Evolutionary conservation across 2,329 filamentous ascomycete genomes (phyloP), one percentile per base, ranked within the genome.

Genomic region (Neonectria hederae): DNA sequence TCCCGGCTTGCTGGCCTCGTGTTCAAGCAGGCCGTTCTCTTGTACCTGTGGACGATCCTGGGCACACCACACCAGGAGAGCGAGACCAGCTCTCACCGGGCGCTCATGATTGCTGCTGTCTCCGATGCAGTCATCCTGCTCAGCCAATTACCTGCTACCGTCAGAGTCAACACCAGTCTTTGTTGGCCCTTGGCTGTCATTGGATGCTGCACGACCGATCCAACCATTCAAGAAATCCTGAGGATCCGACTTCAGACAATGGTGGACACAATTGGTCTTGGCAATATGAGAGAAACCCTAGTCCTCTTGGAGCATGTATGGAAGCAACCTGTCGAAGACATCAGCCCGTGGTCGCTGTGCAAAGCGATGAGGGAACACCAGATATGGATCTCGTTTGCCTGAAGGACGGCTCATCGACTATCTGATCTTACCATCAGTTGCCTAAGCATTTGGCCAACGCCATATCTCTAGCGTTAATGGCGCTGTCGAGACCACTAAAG

Each of bases 311-410:
- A 82, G 21, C 77, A 78, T 59, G 76, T 84, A 42, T 84, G 82
- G 82, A 73, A 72, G 22, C 68, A 75, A 55, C 74, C 79, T 0
- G 51, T 59, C 0, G 72, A 73, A 1, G 62, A 74, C 5, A 70
- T 75, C 0, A 77, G 78, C 4, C 82, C 82, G 1, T 84, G 82
- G 82, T 78, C 75, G 49, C 74, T 84, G 24, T 82, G 78, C 53
- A 76, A 75, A 11, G 77, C 79, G n/a, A 84, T 84, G 81, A 77
- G 81, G 35, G 74, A 82, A 26, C 76, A 80, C 40, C 79, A 82
- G 61, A 82, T 83, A 32, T 83, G 80, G 81, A 83, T 83, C 43
- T 84, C 82, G 3, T 83, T 84, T 74, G 82, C 82, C 21, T 83
- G 69, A 75, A 42, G 54, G 19, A 46, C 24, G 19, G 26, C 13